phyloP scores from a whole-genome alignment of 768 basidiomycete genomes.

The Auriscalpium microsporum region DNA sequence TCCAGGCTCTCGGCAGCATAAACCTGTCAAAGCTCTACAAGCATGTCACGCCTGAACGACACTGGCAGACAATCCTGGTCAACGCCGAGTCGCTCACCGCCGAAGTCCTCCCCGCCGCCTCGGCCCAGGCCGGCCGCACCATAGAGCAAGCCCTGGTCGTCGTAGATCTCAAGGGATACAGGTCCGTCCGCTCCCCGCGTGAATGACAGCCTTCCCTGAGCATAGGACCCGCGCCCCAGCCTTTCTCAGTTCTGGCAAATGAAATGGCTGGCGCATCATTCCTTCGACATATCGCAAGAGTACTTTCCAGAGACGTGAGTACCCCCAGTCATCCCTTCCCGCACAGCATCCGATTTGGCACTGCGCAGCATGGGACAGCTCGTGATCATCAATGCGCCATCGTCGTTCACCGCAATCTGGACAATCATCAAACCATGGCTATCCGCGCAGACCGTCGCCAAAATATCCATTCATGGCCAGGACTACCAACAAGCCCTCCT shows the following conservation, averaged over 20 bases:
- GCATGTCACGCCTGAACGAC: slow-evolving; percentile 43
- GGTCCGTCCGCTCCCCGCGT: slow-evolving; percentile 30
- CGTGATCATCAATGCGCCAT: slow-evolving; percentile 63
- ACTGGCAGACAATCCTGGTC: slow-evolving; percentile 50
- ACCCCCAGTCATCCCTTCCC: not conserved
- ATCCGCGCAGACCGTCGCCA: slow-evolving; percentile 60
- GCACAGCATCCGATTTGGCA: not conserved
- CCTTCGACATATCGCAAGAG: slow-evolving; percentile 71
- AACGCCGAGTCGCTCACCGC: slow-evolving; percentile 56
- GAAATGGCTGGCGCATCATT: slow-evolving; percentile 49
- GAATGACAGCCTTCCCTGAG: not conserved
- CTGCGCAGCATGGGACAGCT: slow-evolving; percentile 59
- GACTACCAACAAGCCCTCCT: slow-evolving; percentile 52
- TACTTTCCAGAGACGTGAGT: slow-evolving; percentile 73
- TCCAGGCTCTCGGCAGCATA: slow-evolving; percentile 55
- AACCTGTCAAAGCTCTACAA: slow-evolving; percentile 51
- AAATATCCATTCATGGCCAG: slow-evolving; percentile 56
- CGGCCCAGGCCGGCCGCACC: slow-evolving; percentile 41
- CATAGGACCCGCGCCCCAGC: slow-evolving; percentile 23
- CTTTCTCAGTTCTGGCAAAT: slow-evolving; percentile 70
- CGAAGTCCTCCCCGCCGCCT: slow-evolving; percentile 60
- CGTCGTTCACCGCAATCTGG: slow-evolving; percentile 70
- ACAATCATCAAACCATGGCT: slow-evolving; percentile 61
- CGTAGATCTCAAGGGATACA: slow-evolving; percentile 63
- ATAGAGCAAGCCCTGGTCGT: slow-evolving; percentile 53